A percentile compares a stretch with the other conserved stretches of the same genome.
These are phyloP conservation scores for Neonectria ditissima DNA, from an alignment of 2,329 filamentous ascomycete genomes.

Conservation along the genomic window DNA sequence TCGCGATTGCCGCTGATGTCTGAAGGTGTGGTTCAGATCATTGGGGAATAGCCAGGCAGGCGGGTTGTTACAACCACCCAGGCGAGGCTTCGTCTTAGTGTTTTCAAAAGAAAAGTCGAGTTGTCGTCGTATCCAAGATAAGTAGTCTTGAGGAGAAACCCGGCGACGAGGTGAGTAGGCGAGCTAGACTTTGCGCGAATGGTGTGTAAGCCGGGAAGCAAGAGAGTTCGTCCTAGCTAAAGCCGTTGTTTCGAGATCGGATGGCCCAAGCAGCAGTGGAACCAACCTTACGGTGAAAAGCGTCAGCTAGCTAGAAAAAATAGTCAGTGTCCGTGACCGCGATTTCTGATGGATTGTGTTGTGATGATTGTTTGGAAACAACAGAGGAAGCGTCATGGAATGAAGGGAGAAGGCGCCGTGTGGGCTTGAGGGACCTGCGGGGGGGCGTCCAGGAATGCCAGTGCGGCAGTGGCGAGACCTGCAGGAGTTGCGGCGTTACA, in stretches of 20 bases:
- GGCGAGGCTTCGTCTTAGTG: slow-evolving; percentile 31
- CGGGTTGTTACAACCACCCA: slow-evolving; percentile 39
- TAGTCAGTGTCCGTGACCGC: slow-evolving; percentile 37
- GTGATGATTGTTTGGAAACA: slow-evolving; percentile 37
- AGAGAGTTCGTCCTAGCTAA: background rate
- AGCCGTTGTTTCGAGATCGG: slow-evolving; percentile 8
- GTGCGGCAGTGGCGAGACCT: slow-evolving; percentile 30
- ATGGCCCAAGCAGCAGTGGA: slow-evolving; percentile 29
- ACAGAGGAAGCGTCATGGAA: slow-evolving; percentile 37
- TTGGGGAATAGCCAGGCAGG: slow-evolving; percentile 41
- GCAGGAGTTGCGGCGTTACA: slow-evolving; percentile 20
- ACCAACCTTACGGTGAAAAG: slow-evolving; percentile 23
- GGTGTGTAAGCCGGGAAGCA: slow-evolving; percentile 17
- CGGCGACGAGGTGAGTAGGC: background rate
- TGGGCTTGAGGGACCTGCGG: slow-evolving; percentile 31
- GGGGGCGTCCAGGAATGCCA: slow-evolving; percentile 40
- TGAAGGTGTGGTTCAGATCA: slow-evolving; percentile 44
- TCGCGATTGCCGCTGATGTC: slow-evolving; percentile 48
- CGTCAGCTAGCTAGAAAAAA: slow-evolving; percentile 37
- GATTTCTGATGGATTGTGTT: slow-evolving; percentile 21
- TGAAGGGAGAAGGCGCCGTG: slow-evolving; percentile 42
- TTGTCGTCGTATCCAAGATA: slow-evolving; percentile 40
- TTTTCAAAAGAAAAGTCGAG: slow-evolving; percentile 1
- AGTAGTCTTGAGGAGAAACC: slow-evolving; percentile 4
- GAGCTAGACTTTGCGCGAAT: background rate